Evolutionary conservation across 164 flowering plant genomes (phyloP), one percentile per base, ranked within the genome.

Genomic region (Kingdonia uniflora): DNA sequence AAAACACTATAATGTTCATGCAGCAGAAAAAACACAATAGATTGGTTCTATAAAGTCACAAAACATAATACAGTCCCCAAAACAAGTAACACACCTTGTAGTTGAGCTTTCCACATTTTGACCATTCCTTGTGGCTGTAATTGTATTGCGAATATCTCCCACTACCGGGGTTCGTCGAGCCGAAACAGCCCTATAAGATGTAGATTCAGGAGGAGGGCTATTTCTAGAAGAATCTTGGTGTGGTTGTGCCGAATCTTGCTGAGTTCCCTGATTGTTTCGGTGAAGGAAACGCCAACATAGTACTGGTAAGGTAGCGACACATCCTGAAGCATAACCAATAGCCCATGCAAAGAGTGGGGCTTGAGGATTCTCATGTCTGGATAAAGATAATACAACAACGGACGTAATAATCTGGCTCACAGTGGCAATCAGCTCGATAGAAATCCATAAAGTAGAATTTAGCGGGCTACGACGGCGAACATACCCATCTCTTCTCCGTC

Each of bases 371-470:
- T 78, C 82, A 54, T 78, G 57, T 54, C 74, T 75, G 8, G 82
- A 75, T 21, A 75, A 40, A 21, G 65, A 57, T 52, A 78, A 65
- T 39, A 78, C 76, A 44, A 71, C 61, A n/a, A 71, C 42, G 5
- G 78, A 71, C 2, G 82, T 86, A 65, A 77, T 64, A 54, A 87
- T 82, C 67, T 87, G 95, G 54, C 80, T 59, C 48, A 81, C 55
- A 26, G 83, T 78, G 26, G 85, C 71, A 26, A 76, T 56, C 25
- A 83, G 59, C 68, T 87, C 96, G 61, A 85, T 62, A 8, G 82
- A 80, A 59, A 87, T 79, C 97, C 97, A 90, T 52, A 85, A 58
- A 35, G 77, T 83, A 42, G 94, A 81, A 70, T 79, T 80, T 51
- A 85, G 60, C 0, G 89, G 97, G 66, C 89, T 90, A 69, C 63